Percentiles rank a stretch among this genome's conserved stretches.
Evolutionary conservation across 345 rosid species (phyloP).

Genomic region (Populus euphratica): DNA sequence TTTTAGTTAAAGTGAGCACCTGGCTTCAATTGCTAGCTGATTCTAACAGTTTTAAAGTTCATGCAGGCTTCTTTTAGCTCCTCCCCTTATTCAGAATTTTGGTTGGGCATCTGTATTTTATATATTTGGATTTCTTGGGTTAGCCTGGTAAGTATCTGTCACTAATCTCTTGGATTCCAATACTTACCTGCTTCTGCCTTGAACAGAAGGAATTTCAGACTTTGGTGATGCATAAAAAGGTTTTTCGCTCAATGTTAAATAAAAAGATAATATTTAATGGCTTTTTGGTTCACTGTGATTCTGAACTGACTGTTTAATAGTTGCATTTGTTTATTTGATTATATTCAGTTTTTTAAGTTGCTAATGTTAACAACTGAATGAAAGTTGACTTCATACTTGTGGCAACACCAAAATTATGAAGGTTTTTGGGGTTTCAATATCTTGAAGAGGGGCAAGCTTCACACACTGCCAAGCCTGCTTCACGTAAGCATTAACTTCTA

Average conservation of each 20-base stretch:
- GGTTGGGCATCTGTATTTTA: constrained; percentile 95
- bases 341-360: background rate
- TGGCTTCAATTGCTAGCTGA: constrained; percentile 1
- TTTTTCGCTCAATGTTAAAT: background rate
- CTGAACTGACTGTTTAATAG: background rate
- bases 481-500: constrained; percentile 36
- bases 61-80: constrained; percentile 92
- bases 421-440: constrained; percentile 73
- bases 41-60: constrained; percentile 21
- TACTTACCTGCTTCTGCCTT: constrained; percentile 6
- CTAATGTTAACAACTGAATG: constrained; percentile 11
- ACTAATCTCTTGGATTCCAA: background rate
- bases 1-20: background rate
- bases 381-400: constrained; percentile 19
- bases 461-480: constrained; percentile 23
- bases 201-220: background rate
- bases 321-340: background rate
- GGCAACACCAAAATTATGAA: constrained; percentile 36
- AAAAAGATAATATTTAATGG: background rate
- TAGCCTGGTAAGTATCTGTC: constrained; percentile 65
- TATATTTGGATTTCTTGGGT: constrained; percentile 70
- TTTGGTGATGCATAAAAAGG: constrained; percentile 3
- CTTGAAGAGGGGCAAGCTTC: constrained; percentile 44
- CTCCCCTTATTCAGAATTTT: constrained; percentile 72
- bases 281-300: background rate